Evolutionary conservation across 257 asterid species (phyloP), one percentile per base, ranked within the genome.

Genomic region (Scutellaria baicalensis): DNA sequence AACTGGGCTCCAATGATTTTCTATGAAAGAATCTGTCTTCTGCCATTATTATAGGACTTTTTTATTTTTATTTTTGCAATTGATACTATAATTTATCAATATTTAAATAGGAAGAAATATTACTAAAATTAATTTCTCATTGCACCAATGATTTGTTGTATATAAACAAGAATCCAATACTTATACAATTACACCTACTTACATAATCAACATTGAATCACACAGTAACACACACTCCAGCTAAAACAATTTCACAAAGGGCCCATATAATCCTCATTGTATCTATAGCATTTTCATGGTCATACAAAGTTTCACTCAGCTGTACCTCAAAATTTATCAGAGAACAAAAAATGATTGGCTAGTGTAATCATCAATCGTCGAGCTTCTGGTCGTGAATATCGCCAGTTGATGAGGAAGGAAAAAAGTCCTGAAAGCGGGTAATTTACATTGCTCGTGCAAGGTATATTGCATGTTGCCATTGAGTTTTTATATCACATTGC

Each of bases 401-500:
- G 40, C 77, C 38, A 47, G 72, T 59, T 59, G 61, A 69, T 68
- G 77, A 40, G 66, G 47, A 27, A 72, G 6, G 61, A 47, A 66
- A 58, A 73, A 72, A n/a, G n/a, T 39, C 75, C 47, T 59, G 39
- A 43, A 54, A 21, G 64, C 16, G 33, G 61, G 68, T 59, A 54
- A 71, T 68, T 71, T 76, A 63, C 76, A 76, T 33, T 23, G 47
- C 58, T 71, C 51, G 20, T 3, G 40, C 47, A 58, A 17, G 58
- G 64, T 42, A 67, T n/a, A n/a, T 71, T 68, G 48, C 9, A 20
- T 8, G 12, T 16, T 54, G n/a, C n/a, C 21, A n/a, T n/a, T 5
- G 43, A 20, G 52, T 50, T 75, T 55, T 88, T 82, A 92, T 59
- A 84, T 77, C 75, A 83, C 40, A 58, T 79, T 88, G 21, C 85